Conservation (phyloP, 352 stramenopile species). For the Phytophthora gonapodyides region DNA sequence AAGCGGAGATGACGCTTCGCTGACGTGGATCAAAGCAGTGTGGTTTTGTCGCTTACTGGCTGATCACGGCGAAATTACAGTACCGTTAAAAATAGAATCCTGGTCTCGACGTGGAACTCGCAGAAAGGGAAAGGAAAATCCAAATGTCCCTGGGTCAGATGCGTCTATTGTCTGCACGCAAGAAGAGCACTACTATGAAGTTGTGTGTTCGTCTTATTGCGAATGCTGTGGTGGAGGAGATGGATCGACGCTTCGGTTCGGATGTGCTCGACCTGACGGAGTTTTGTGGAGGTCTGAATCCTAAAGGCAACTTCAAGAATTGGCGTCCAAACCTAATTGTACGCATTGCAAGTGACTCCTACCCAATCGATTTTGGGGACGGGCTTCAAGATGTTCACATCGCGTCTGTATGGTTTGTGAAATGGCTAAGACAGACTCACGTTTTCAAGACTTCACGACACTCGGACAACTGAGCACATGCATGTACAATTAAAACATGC, state of each 20-base stretch:
- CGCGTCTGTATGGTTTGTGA: no score
- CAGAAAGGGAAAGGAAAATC: not conserved
- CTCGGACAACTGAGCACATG: not conserved
- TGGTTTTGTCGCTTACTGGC: not conserved
- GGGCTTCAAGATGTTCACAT: no score
- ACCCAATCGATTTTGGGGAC: no score
- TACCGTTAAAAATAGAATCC: not conserved
- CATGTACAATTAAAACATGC: constrained; percentile 2
- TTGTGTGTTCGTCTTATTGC: not conserved
- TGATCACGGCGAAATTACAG: not conserved
- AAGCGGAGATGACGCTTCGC: not conserved
- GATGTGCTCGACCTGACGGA: no score
- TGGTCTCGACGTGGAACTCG: constrained; percentile 4
- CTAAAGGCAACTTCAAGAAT: no score
- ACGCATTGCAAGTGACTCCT: no score
- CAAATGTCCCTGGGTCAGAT: not conserved
- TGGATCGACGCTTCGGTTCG: no score
- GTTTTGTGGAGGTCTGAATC: no score
- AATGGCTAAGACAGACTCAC: not conserved
- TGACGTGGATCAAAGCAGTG: not conserved
- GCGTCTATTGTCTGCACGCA: not conserved
- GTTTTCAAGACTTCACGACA: not conserved
- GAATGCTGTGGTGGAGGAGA: no score
- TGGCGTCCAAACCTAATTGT: no score
- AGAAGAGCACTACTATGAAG: constrained; percentile 3